These are phyloP conservation scores for Tirmania nivea DNA, from an alignment of 495 filamentous ascomycete species.

Conservation along the genomic window DNA sequence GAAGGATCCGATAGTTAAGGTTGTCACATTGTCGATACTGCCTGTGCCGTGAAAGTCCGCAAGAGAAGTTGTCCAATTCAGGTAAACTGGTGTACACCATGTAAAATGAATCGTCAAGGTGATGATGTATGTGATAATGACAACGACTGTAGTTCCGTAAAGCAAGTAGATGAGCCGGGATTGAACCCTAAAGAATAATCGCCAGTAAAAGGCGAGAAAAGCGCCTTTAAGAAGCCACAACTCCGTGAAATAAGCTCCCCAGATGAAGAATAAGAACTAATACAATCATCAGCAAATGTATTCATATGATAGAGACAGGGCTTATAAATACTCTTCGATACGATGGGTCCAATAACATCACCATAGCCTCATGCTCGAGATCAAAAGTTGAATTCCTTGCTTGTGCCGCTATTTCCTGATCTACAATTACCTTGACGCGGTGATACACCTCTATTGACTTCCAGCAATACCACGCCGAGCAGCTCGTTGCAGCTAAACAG, in stretches of 20 bases:
- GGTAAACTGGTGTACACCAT: background rate
- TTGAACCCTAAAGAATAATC: background rate
- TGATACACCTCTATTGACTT: background rate
- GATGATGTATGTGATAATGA: background rate
- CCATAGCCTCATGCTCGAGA: background rate
- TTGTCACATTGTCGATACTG: background rate
- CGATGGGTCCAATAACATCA: background rate
- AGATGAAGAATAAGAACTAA: constrained; percentile 3
- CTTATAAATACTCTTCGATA: background rate
- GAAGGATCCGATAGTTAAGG: background rate
- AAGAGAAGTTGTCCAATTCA: background rate
- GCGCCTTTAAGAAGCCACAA: constrained; percentile 3
- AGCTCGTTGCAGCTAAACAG: background rate
- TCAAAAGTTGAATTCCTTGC: background rate
- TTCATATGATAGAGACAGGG: background rate
- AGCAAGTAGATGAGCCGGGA: background rate
- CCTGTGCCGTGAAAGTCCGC: background rate
- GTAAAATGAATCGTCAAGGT: background rate
- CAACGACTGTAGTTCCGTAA: background rate
- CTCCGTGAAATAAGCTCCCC: background rate
- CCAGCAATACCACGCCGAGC: background rate
- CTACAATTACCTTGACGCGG: background rate
- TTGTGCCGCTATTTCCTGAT: background rate
- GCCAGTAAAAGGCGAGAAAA: constrained; percentile 5
- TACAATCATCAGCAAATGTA: background rate